Conservation (phyloP, 352 stramenopile genomes). For the Pythium oligandrum region DNA sequence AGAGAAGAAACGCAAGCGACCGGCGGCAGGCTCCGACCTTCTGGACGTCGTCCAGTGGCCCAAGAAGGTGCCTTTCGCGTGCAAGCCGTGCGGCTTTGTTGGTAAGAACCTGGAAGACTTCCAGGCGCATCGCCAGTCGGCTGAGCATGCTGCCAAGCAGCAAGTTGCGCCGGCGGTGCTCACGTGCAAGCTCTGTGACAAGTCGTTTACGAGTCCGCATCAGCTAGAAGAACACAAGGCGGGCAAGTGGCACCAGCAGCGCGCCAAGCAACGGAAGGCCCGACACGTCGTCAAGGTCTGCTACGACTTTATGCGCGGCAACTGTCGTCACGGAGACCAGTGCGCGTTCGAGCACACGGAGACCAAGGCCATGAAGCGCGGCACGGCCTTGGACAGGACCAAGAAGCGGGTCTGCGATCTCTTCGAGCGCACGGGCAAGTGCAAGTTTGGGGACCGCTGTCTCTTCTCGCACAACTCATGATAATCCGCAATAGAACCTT, state of each 20-base stretch:
- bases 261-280: constrained; percentile 56
- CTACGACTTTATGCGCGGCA: constrained; percentile 81
- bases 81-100: constrained; percentile 75
- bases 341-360: constrained; percentile 72
- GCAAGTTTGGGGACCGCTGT: constrained; percentile 71
- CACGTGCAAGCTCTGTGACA: constrained; percentile 60
- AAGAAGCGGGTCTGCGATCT: constrained; percentile 49
- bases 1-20: constrained; percentile 39
- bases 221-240: constrained; percentile 73
- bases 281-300: constrained; percentile 68
- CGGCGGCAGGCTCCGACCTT: constrained; percentile 23
- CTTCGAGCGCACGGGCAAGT: constrained; percentile 38
- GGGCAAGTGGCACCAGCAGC: constrained; percentile 83
- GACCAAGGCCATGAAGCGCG: constrained; percentile 60
- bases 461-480: constrained; percentile 54
- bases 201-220: constrained; percentile 70
- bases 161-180: constrained; percentile 27
- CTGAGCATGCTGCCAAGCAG: constrained; percentile 35
- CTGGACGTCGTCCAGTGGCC: constrained; percentile 48
- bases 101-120: constrained; percentile 69
- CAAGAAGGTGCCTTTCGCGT: constrained; percentile 80
- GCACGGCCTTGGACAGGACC: constrained; percentile 44
- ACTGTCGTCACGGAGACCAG: constrained; percentile 56
- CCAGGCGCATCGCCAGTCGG: constrained; percentile 43
- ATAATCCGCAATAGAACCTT: too few species aligned